These are phyloP conservation scores for Letharia lupina DNA, from an alignment of 495 filamentous ascomycete genomes.

Conservation along the genomic window DNA sequence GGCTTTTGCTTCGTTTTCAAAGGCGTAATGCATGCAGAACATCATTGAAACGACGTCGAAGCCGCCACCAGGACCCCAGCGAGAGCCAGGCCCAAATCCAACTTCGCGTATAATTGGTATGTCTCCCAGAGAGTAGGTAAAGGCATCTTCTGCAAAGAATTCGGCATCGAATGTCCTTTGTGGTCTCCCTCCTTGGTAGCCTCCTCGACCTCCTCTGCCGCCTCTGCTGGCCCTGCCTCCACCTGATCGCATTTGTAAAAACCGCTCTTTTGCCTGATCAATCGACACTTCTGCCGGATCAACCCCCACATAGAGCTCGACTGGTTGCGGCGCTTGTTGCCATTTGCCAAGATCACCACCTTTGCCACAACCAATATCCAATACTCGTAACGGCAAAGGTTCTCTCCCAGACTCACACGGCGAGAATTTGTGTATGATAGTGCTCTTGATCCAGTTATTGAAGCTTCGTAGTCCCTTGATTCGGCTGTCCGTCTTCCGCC, in stretches of 20 bases:
- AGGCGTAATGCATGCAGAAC: constrained; percentile 99
- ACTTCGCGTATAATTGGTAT: constrained; percentile 71
- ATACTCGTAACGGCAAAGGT: constrained; percentile 59
- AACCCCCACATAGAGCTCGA: constrained; percentile 83
- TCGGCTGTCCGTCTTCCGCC: constrained; percentile 83
- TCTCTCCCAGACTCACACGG: constrained; percentile 62
- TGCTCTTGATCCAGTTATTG: constrained; percentile 99
- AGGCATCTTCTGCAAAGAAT: constrained; percentile 85
- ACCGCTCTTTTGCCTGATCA: constrained; percentile 78
- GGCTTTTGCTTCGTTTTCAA: constrained; percentile 82
- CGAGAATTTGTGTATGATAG: constrained; percentile 91
- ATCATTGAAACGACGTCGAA: constrained; percentile 98
- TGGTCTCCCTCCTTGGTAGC: constrained; percentile 36
- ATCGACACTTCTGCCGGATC: constrained; percentile 90
- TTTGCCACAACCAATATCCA: constrained; percentile 95
- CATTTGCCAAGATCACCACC: constrained; percentile 93
- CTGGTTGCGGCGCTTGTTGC: constrained; percentile 76
- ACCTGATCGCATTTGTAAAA: constrained; percentile 61
- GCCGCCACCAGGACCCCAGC: constrained; percentile 59
- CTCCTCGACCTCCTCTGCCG: constrained; percentile 45
- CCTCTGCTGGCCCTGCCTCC: constrained; percentile 49
- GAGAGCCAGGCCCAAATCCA: constrained; percentile 67
- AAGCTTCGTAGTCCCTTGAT: constrained; percentile 92
- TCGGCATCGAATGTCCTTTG: constrained; percentile 66
- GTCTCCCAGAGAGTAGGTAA: constrained; percentile 67